Percentiles rank a stretch among this genome's conserved stretches.
These are phyloP conservation scores for Telopea speciosissima DNA, from an alignment of 177 flowering plant genomes.

Conservation along the genomic window DNA sequence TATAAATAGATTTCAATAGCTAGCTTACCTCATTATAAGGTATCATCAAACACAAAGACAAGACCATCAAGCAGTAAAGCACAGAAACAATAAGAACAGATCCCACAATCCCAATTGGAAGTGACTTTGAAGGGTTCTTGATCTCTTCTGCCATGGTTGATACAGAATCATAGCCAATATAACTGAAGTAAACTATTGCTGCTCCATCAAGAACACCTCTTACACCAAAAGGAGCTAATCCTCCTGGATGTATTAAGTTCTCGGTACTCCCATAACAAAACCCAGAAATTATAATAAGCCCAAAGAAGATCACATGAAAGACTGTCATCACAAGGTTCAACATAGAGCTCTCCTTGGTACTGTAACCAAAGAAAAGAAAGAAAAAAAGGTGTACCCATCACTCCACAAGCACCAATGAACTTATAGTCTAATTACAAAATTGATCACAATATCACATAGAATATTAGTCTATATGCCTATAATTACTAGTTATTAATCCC, in stretches of 20 bases:
- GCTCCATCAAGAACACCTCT: constrained; percentile 74
- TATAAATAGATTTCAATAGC: too few species aligned
- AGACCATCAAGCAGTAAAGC: constrained; percentile 74
- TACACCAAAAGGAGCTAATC: constrained; percentile 69
- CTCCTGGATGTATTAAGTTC: constrained; percentile 57
- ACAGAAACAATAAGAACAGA: constrained; percentile 56
- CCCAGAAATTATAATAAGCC: constrained; percentile 60
- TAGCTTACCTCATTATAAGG: constrained; percentile 69
- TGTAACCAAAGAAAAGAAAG: neutral
- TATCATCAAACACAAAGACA: constrained; percentile 58
- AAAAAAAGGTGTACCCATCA: neutral
- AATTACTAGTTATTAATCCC: too few species aligned
- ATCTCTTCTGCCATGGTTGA: constrained; percentile 94
- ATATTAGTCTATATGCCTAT: too few species aligned
- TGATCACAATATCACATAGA: too few species aligned
- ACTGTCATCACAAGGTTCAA: constrained; percentile 77
- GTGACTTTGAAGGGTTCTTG: constrained; percentile 54
- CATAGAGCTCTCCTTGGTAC: constrained; percentile 57
- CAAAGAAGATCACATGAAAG: constrained; percentile 71
- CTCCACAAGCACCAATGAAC: neutral
- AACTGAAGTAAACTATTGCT: constrained; percentile 74
- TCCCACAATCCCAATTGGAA: constrained; percentile 70
- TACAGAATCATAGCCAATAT: constrained; percentile 81
- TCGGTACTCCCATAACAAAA: constrained; percentile 47
- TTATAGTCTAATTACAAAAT: neutral